Conservation (phyloP, 768 basidiomycete genomes). For the Trametes cingulata region DNA sequence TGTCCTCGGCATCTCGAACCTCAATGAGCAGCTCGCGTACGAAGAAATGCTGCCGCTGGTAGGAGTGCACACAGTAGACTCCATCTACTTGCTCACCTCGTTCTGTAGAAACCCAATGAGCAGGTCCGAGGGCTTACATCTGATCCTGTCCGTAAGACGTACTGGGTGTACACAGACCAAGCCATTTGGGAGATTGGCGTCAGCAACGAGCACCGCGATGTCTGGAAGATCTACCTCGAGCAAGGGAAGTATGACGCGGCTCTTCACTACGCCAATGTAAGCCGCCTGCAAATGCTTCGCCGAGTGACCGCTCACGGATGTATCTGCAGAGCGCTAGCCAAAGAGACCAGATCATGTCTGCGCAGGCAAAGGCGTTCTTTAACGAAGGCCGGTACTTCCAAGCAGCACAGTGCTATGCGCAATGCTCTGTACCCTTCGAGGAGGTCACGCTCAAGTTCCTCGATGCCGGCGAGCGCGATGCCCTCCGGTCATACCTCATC, state of each 20-base stretch:
- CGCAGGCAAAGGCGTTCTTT: slow-evolving; percentile 83
- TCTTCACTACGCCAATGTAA: slow-evolving; percentile 78
- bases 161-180: slow-evolving; percentile 91
- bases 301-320: not conserved
- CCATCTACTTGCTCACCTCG: not conserved
- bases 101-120: slow-evolving; percentile 69
- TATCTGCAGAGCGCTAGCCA: slow-evolving; percentile 74
- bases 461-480: slow-evolving; percentile 87
- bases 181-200: slow-evolving; percentile 87
- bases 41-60: slow-evolving; percentile 85
- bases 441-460: slow-evolving; percentile 89
- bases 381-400: slow-evolving; percentile 81
- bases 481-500: slow-evolving; percentile 85
- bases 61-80: not conserved
- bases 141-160: slow-evolving; percentile 87
- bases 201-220: slow-evolving; percentile 87
- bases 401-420: slow-evolving; percentile 90
- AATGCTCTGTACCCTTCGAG: slow-evolving; percentile 86
- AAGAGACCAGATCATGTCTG: slow-evolving; percentile 77
- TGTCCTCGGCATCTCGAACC: slow-evolving; percentile 72
- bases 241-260: slow-evolving; percentile 79
- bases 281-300: not conserved
- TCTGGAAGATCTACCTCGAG: slow-evolving; percentile 90
- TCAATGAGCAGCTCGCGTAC: slow-evolving; percentile 81
- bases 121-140: slow-evolving; percentile 71